These are phyloP conservation scores for Thelonectria blattea DNA, from an alignment of 2,329 filamentous ascomycete genomes.

Conservation along the genomic window DNA sequence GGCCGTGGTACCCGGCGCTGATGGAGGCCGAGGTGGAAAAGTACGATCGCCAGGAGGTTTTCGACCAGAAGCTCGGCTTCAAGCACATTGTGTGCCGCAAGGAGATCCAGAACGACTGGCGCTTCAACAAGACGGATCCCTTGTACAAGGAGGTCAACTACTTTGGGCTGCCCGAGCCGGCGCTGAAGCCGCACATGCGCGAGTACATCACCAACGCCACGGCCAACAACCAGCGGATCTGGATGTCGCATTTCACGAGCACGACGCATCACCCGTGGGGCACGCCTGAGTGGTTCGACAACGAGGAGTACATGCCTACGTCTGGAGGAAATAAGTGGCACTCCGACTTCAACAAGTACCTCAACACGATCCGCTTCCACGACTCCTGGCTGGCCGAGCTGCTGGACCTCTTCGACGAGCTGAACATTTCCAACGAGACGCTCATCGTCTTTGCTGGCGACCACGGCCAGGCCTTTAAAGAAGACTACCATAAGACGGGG, in stretches of 20 bases:
- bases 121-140: conserved; percentile 33
- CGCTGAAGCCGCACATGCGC: conserved; percentile 40
- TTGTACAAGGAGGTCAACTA: conserved; percentile 40
- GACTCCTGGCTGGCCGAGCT: conserved; percentile 43
- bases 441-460: conserved; percentile 44
- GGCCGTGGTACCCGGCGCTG: conserved; percentile 42
- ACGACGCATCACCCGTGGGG: conserved; percentile 45
- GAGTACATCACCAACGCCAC: conserved; percentile 43
- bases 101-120: conserved; percentile 36
- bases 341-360: conserved; percentile 43
- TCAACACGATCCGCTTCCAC: conserved; percentile 43
- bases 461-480: conserved; percentile 44
- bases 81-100: conserved; percentile 39
- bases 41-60: conserved; percentile 45
- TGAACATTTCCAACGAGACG: conserved; percentile 43
- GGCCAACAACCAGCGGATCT: conserved; percentile 44
- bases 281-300: conserved; percentile 31
- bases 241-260: conserved; percentile 46
- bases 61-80: conserved; percentile 44
- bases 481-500: conserved; percentile 40
- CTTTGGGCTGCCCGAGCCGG: conserved; percentile 43
- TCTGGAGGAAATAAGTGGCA: conserved; percentile 37
- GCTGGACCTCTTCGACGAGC: conserved; percentile 40
- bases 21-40: conserved; percentile 44
- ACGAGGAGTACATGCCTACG: conserved; percentile 30